phyloP scores from a whole-genome alignment of 768 basidiomycete species.

The Trametes villosa region DNA sequence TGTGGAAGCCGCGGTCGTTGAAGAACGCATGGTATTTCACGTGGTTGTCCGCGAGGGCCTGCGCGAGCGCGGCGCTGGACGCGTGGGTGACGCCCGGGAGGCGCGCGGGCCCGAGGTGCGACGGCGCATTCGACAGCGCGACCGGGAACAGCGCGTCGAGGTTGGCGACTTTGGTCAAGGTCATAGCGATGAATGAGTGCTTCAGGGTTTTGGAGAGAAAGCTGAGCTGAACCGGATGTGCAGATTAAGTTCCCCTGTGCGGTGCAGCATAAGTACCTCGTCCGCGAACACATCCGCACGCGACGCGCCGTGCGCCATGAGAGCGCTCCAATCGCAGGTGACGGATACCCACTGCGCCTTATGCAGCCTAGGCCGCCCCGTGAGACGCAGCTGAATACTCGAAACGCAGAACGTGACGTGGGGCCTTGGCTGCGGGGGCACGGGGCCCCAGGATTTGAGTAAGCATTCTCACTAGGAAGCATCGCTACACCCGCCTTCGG shows the following conservation, averaged over 20 bases:
- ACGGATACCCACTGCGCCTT: conserved; percentile 1
- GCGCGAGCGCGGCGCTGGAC: conserved; percentile 35
- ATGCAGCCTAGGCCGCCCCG: not conserved
- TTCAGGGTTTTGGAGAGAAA: not conserved
- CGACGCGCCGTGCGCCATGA: not conserved
- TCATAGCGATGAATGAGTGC: not conserved
- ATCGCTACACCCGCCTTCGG: too few species aligned
- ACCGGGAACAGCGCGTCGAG: conserved; percentile 16
- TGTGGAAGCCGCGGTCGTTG: conserved; percentile 52
- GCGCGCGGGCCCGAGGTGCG: conserved; percentile 12
- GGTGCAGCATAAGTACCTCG: not conserved
- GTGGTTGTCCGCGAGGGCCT: conserved; percentile 53
- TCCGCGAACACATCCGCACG: not conserved
- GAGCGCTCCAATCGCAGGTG: not conserved
- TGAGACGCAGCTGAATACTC: not conserved
- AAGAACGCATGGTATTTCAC: conserved; percentile 53
- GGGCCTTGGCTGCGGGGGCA: not conserved
- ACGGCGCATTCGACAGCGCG: not conserved
- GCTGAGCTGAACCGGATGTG: too few species aligned
- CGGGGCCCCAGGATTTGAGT: not conserved
- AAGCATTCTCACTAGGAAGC: conserved; percentile 14
- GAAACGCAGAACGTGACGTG: not conserved
- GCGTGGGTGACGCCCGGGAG: conserved; percentile 31
- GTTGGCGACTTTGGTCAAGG: not conserved
- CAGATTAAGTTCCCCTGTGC: too few species aligned